Conservation (phyloP, 306 rosid genomes). For the Castanea mollissima region DNA sequence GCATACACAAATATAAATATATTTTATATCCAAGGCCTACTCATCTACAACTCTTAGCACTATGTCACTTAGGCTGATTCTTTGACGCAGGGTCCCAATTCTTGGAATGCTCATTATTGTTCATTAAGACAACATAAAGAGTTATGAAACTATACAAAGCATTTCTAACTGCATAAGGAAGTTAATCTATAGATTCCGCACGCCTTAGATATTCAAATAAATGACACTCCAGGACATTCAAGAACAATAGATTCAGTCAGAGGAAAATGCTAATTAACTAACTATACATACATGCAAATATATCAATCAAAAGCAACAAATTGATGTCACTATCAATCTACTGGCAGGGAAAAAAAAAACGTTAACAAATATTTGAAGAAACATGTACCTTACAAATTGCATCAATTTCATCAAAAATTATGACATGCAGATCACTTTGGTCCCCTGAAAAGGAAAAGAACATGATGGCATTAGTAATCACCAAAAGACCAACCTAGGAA, state of each 20-base stretch:
- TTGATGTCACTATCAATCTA: constrained; percentile 19
- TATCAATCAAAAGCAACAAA: constrained; percentile 7
- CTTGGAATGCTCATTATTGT: not conserved
- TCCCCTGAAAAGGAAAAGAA: constrained; percentile 63
- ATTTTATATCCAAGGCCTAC: not conserved
- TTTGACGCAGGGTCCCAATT: not conserved
- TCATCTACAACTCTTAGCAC: not conserved
- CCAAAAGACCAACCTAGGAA: constrained; percentile 18
- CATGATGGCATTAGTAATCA: constrained; percentile 25
- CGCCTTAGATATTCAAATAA: no score
- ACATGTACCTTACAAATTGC: constrained; percentile 91
- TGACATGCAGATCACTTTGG: constrained; percentile 95
- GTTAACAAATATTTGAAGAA: constrained; percentile 27
- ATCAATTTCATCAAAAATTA: constrained; percentile 97
- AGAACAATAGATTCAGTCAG: not conserved
- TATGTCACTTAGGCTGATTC: not conserved
- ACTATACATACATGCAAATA: no score
- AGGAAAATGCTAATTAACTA: not conserved
- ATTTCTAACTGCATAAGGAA: not conserved
- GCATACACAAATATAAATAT: not conserved
- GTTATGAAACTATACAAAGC: not conserved
- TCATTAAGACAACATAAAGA: not conserved
- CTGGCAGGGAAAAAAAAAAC: not conserved
- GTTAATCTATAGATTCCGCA: no score
- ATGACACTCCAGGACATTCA: not conserved